A percentile compares a stretch with the other conserved stretches of the same genome.
These are phyloP conservation scores for Sporodiniella umbellata DNA, from an alignment of 371 early-diverging fungal genomes.

Conservation along the genomic window DNA sequence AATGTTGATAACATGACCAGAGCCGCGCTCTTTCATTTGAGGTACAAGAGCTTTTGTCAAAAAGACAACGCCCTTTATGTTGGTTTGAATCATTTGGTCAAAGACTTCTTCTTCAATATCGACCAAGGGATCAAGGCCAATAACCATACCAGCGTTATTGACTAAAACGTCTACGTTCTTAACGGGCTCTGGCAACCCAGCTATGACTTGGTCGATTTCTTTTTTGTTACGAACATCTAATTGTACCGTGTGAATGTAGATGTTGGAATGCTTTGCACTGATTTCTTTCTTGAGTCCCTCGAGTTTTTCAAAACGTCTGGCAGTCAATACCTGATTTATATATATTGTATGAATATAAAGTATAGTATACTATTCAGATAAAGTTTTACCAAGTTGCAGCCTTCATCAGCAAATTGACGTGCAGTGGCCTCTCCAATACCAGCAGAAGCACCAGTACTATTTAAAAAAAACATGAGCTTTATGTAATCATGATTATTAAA, in stretches of 20 bases:
- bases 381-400: constrained; percentile 65
- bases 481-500: background rate
- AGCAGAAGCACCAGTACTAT: constrained; percentile 89
- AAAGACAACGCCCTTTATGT: constrained; percentile 82
- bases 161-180: constrained; percentile 74
- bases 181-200: constrained; percentile 53
- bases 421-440: constrained; percentile 91
- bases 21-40: constrained; percentile 70
- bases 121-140: constrained; percentile 78
- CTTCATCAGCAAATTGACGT: constrained; percentile 79
- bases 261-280: constrained; percentile 42
- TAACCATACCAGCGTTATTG: constrained; percentile 71
- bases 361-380: background rate
- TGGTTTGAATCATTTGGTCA: constrained; percentile 87
- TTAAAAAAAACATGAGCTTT: background rate
- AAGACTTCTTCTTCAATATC: constrained; percentile 60
- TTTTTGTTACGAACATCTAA: constrained; percentile 74
- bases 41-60: constrained; percentile 86
- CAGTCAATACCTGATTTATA: constrained; percentile 61
- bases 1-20: constrained; percentile 88
- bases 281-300: constrained; percentile 55
- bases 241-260: constrained; percentile 57
- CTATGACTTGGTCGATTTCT: constrained; percentile 56
- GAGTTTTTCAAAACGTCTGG: constrained; percentile 75
- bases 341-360: background rate